Evolutionary conservation across 257 asterid species (phyloP), one percentile per base, ranked within the genome.

Genomic region (Salvia hispanica): DNA sequence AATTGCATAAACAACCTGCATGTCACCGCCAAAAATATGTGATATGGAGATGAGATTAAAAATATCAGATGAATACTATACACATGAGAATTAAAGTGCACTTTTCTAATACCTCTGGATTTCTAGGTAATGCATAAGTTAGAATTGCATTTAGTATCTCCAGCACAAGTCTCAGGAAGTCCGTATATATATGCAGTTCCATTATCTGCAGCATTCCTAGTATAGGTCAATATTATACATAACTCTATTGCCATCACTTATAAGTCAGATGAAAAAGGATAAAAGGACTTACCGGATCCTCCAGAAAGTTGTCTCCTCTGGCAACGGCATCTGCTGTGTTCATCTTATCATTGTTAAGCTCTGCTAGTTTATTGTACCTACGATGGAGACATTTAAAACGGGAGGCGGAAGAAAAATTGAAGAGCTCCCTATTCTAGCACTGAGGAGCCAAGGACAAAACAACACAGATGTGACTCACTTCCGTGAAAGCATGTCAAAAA

Each of bases 361-460:
- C 98, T 65, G 97, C 97, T 81, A 92, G 81, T 78, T 88, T 92
- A 74, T 88, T 92, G 84, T 92, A 92, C 89, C 98, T 92, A 64
- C 28, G 42, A 73, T 59, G 44, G 37, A 75, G 47, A 73, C 21
- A 69, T 56, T 64, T 48, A 57, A 40, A 10, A 50, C 15, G 11
- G n/a, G 16, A 16, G 16, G 52, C 12, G 51, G 4, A 9, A 12
- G 40, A 43, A 10, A 13, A 21, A 11, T 12, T 6, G 5, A 55
- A 28, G 5, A 33, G 16, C 13, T 61, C 70, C 36, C 44, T 15
- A 69, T 34, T 73, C 15, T 40, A 55, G 75, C 58, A 56, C 72
- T 64, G 15, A 67, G 76, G 57, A 37, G 50, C 34, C 21, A 62
- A 14, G 64, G 64, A 48, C 37, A 34, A 13, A 64, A 40, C 43